Evolutionary conservation across 2,329 filamentous ascomycete genomes (phyloP), one percentile per base, ranked within the genome.

Genomic region (Penicillium occitanis): DNA sequence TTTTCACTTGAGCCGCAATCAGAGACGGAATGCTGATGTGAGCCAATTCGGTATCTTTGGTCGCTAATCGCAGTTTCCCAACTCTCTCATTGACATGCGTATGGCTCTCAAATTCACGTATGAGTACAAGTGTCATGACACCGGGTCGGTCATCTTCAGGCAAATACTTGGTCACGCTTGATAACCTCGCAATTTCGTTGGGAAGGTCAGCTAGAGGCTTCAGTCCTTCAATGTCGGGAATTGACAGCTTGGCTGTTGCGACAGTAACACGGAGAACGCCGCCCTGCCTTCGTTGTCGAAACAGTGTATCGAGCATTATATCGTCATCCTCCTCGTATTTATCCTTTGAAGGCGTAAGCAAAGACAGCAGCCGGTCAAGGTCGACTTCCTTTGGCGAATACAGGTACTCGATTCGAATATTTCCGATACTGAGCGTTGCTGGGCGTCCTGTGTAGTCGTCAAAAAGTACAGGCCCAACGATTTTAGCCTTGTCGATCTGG

Each of bases 111-210:
- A 92, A 71, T 19, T 88, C 86, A 62, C 88, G 86, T 63, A 97
- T 77, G 35, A 87, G 82, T 0, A 85, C 83, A 44, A 99, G 82
- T 0, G 90, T 93, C 44, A 99, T 82, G 22, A 98, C 82, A 0
- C 95, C 95, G 1, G 95, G 95, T 1, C 93, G 87, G 72, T 99
- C 94, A 77, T 99, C 95, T 71, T 99, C 94, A 0, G 95, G 94
- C 2, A 99, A 84, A 75, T 98, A 98, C 75, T 97, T 98, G 6
- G 94, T 87, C 30, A 99, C 92, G 0, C 89, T 93, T 0, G 93
- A 91, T 5, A 99, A 82, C 70, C 91, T 92, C 5, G 90, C 85
- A 59, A 98, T 76, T 72, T 99, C 95, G 69, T 91, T 89, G 0
- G 86, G 89, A 8, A 99, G 84, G 11, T 85, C 84, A 7, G 89